These are phyloP conservation scores for Urtica urens DNA, from an alignment of 306 rosid species.

Conservation along the genomic window DNA sequence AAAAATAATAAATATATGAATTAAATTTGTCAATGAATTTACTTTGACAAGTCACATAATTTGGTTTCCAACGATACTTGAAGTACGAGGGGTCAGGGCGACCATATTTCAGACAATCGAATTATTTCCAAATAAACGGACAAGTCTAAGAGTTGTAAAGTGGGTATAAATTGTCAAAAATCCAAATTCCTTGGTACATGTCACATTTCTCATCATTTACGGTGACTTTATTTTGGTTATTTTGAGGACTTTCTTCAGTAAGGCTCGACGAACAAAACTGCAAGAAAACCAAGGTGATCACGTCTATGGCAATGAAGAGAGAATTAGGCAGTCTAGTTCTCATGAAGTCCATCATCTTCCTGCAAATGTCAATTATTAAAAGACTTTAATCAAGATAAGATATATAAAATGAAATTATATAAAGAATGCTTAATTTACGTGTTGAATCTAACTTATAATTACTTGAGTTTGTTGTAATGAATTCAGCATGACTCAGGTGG, in stretches of 20 bases:
- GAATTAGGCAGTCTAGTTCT: background rate
- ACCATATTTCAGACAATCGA: conserved; percentile 41
- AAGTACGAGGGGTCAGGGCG: conserved; percentile 41
- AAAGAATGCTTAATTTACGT: too few species aligned
- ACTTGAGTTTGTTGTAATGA: too few species aligned
- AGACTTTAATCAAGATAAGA: too few species aligned
- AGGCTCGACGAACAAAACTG: conserved; percentile 2
- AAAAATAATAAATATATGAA: too few species aligned
- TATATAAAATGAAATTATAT: background rate
- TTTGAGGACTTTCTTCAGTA: too few species aligned
- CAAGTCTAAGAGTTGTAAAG: conserved; percentile 40
- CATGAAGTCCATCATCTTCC: background rate
- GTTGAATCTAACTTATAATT: too few species aligned
- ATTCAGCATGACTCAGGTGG: conserved; percentile 14
- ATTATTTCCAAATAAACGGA: conserved; percentile 36
- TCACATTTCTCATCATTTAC: too few species aligned
- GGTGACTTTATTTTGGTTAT: too few species aligned
- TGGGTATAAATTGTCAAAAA: conserved; percentile 37
- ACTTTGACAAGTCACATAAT: conserved; percentile 47
- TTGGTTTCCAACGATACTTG: conserved; percentile 56
- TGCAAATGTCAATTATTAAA: background rate
- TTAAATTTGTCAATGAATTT: too few species aligned
- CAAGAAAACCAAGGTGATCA: background rate
- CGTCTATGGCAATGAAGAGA: background rate
- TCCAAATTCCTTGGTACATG: conserved; percentile 71